A percentile compares a stretch with the other conserved stretches of the same genome.
Evolutionary conservation across 345 rosid genomes (phyloP).

Genomic region (Stellera chamaejasme): DNA sequence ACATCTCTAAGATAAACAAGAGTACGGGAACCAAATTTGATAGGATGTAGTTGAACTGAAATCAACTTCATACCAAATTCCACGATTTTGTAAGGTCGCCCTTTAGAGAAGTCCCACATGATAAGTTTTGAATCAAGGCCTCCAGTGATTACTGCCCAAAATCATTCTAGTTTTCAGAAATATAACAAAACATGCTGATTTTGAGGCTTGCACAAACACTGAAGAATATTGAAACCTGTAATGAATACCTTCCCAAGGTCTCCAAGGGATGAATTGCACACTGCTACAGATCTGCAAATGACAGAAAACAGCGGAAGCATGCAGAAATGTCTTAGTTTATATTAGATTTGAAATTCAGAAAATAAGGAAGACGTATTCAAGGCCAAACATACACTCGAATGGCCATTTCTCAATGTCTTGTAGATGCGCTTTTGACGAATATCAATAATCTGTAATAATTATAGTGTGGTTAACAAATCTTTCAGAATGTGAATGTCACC

Average conservation of each 20-base stretch:
- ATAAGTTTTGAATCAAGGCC: constrained; percentile 89
- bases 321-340: not conserved
- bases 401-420: constrained; percentile 82
- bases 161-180: not conserved
- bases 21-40: no score
- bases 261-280: constrained; percentile 92
- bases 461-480: constrained; percentile 3
- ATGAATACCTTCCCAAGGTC: constrained; percentile 82
- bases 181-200: not conserved
- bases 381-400: constrained; percentile 74
- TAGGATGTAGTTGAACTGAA: not conserved
- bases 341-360: no score
- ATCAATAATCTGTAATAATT: constrained; percentile 60
- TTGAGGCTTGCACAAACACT: not conserved
- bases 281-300: constrained; percentile 75
- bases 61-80: constrained; percentile 60
- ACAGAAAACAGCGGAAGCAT: constrained; percentile 8
- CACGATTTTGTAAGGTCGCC: constrained; percentile 51
- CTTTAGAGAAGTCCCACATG: constrained; percentile 93
- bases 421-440: constrained; percentile 57
- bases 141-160: constrained; percentile 60
- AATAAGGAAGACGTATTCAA: not conserved
- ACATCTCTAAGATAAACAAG: no score
- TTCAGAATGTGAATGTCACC: not conserved
- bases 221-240: constrained; percentile 3